A percentile compares a stretch with the other conserved stretches of the same genome.
phyloP scores from a whole-genome alignment of 306 rosid species.

The Pterocarpus santalinus region DNA sequence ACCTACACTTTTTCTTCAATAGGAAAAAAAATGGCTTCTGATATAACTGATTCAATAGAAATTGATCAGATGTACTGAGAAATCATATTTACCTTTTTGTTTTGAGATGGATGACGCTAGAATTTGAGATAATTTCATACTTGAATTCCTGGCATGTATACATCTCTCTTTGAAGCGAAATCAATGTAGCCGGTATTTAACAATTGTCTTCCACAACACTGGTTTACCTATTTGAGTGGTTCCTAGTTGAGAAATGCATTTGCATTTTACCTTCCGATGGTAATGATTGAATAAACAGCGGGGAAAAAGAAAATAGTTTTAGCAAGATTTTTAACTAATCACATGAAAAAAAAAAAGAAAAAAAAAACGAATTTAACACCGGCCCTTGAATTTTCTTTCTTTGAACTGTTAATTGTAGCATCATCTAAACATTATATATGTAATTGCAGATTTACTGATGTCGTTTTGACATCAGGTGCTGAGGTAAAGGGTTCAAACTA shows the following conservation, averaged over 20 bases:
- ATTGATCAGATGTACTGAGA: neutral
- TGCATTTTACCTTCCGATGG: neutral
- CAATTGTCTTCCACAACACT: no score
- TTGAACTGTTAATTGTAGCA: neutral
- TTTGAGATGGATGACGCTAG: no score
- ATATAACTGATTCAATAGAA: neutral
- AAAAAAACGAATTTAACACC: neutral
- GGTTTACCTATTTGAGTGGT: no score
- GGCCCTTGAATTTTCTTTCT: neutral
- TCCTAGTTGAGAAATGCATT: neutral
- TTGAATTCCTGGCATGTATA: no score
- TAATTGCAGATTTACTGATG: neutral
- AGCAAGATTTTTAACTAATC: neutral
- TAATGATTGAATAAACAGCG: neutral
- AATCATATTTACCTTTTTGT: no score
- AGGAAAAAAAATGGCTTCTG: neutral
- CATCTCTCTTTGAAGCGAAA: no score
- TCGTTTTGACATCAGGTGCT: neutral
- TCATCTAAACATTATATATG: neutral
- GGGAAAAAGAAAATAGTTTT: neutral
- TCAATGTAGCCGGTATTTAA: no score
- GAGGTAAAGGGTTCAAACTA: neutral
- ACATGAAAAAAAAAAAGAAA: neutral
- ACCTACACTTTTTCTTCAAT: no score
- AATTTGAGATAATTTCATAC: no score